Base-by-base conservation (phyloP, 495 filamentous ascomycete species). In the Penicillium tannophilum region DNA sequence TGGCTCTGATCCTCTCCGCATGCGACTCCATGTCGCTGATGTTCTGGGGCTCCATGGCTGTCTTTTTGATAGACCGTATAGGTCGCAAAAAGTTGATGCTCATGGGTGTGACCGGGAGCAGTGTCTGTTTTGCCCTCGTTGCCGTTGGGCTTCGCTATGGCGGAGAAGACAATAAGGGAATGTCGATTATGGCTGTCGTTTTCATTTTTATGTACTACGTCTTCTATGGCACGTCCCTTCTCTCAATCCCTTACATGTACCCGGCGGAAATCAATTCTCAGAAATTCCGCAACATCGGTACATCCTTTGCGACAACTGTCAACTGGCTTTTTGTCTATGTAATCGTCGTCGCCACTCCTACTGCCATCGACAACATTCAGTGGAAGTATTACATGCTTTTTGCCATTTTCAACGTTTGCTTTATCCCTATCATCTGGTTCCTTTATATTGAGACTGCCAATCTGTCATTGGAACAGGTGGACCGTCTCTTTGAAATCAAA, bases 291-390 rank as follows among this genome's bases (percentile, higher is more conserved):
- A 71, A 62, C 16, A 55, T 67, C 31, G 65, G 60, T 11, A 58
- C 59, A 14, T 64, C 67, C 1, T 20, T 69, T 41, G 58, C 67
- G 3, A 69, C 63, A 12, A 54, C 58, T 11, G 50, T 49, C 16
- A 65, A 73, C 54, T 75, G 67, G 71, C 24, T 63, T 3, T 54
- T 53, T 41, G 59, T 62, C 17, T 68, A 67, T 52, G 54, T 72
- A 7, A 63, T 76, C 43, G 75, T 76, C 23, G 24, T 65, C 43
- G 66, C 68, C 16, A 79, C 76, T 6, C 76, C 74, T 5, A 62
- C 58, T 26, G 66, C 41, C 17, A 54, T 54, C 35, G 26, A 54
- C 20, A 58, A 61, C 51, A 58, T 74, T 26, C 59, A 58, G 8
- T 77, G 72, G 71, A 49, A 58, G 10, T 66, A 54, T 19, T 77